Conservation (phyloP, 371 early-diverging fungal species). For the Syncephalastrum sp. region DNA sequence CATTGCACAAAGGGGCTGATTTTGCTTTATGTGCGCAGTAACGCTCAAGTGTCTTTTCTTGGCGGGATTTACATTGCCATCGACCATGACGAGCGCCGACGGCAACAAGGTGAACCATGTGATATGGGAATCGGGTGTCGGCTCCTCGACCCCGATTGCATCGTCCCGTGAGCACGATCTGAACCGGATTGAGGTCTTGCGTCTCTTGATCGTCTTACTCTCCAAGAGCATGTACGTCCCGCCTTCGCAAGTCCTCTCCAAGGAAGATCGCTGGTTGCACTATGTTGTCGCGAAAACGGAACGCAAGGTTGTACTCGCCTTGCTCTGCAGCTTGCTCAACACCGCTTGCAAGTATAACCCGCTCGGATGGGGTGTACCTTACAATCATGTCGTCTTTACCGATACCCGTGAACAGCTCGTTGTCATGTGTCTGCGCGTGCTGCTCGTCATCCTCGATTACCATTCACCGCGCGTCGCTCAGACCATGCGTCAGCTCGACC, state of each 20-base stretch:
- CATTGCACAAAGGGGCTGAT: background rate
- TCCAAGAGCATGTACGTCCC: constrained; percentile 81
- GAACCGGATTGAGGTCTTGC: constrained; percentile 75
- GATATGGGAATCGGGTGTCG: constrained; percentile 84
- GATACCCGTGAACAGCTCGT: constrained; percentile 74
- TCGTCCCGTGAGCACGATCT: constrained; percentile 66
- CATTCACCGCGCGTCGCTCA: constrained; percentile 44
- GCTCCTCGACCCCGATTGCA: constrained; percentile 65
- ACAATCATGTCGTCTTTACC: constrained; percentile 76
- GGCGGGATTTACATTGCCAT: constrained; percentile 79
- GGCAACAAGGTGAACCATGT: constrained; percentile 61
- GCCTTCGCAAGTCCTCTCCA: constrained; percentile 55
- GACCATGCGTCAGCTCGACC: constrained; percentile 18
- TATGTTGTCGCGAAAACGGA: constrained; percentile 62
- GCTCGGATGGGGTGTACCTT: constrained; percentile 84
- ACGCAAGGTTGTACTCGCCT: constrained; percentile 69
- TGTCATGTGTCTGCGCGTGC: constrained; percentile 61
- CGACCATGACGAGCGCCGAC: constrained; percentile 39
- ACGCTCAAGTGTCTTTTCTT: constrained; percentile 60
- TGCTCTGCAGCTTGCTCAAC: constrained; percentile 83
- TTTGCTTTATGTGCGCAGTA: constrained; percentile 18
- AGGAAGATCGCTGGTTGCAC: constrained; percentile 62
- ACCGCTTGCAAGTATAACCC: constrained; percentile 79
- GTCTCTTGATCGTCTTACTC: constrained; percentile 72
- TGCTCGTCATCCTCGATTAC: constrained; percentile 74